These are phyloP conservation scores for Picocystis salinarum DNA, from an alignment of 139 green algal species.

Conservation along the genomic window DNA sequence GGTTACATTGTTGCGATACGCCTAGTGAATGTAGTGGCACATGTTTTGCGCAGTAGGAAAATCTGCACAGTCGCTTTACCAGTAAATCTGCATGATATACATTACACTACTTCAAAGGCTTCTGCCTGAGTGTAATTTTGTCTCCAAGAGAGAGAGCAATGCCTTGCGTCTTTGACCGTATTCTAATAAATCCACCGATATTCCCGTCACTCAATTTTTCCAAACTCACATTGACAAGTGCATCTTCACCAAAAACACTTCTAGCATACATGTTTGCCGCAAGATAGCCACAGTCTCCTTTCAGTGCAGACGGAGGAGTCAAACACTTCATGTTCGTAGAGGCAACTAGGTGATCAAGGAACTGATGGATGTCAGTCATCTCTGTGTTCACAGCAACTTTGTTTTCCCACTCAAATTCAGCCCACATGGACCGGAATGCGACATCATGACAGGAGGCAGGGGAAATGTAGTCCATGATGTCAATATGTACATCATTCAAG, in stretches of 20 bases:
- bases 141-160: conserved; percentile 86
- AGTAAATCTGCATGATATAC: too few species aligned
- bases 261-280: conserved; percentile 91
- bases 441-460: conserved; percentile 72
- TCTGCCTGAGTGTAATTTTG: conserved; percentile 98
- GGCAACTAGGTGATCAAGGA: conserved; percentile 83
- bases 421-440: conserved; percentile 89
- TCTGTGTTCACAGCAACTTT: conserved; percentile 94
- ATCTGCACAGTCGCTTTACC: too few species aligned
- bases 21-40: too few species aligned
- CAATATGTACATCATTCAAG: conserved; percentile 97
- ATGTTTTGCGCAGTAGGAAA: too few species aligned
- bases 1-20: too few species aligned
- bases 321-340: conserved; percentile 96
- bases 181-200: conserved; percentile 84
- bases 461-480: conserved; percentile 99
- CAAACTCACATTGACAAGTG: conserved; percentile 90
- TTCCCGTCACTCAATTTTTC: conserved; percentile 62
- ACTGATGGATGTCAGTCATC: conserved; percentile 62
- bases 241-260: conserved; percentile 94
- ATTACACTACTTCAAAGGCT: too few species aligned
- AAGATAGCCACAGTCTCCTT: conserved; percentile 81
- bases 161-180: conserved; percentile 75
- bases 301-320: conserved; percentile 63
- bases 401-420: conserved; percentile 99